Base-by-base conservation (phyloP, 768 basidiomycete species). In the Crassisporium funariophilum region DNA sequence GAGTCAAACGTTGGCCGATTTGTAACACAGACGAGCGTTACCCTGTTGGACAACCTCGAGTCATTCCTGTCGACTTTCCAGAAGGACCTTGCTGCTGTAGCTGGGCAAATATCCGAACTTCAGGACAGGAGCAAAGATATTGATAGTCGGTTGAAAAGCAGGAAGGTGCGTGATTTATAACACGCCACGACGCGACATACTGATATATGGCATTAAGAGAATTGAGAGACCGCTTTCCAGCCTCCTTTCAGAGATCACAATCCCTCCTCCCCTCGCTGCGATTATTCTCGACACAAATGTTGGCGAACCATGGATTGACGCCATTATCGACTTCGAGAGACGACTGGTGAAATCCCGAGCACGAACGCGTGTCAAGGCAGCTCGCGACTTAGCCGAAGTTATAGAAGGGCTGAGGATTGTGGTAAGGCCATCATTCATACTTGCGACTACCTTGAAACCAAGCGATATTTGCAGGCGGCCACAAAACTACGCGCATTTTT, bases 1-100 rank as follows among this genome's bases (percentile, higher is more conserved):
- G 22, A 40, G 45, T 4, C 8, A 9, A 13, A 35, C 20, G 21
- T 23, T 54, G 47, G 47, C 42, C 27, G 55, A 44, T 21, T 10
- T 31, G 29, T 31, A 29, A 25, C 21, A 6, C 63, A 99, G 95
- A 87, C 91, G 12, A 95, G 95, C 59, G 79, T 90, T 11, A 77
- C 76, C 48, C 78, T 98, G 15, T 75, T 99, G 43, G 86, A 92
- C 60, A 91, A 91, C 1, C 77, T 99, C 3, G 87, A 97, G 55
- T 77, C 83, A 1, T 98, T 98, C 66, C 77, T 99, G 9, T 93
- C 92, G 2, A 97, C 91, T 0, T 99, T 99, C 60, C 95, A 98
- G 67, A 87, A 78, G 56, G 95, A 99, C 65, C 76, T 99, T 16
- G 89, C 92, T 4, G 86, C 87, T 1, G 97, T 98, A 8, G 98